A percentile compares a stretch with the other conserved stretches of the same genome.
Conservation (phyloP, 2,329 filamentous ascomycete genomes). For the Penicillium sclerotigenum region DNA sequence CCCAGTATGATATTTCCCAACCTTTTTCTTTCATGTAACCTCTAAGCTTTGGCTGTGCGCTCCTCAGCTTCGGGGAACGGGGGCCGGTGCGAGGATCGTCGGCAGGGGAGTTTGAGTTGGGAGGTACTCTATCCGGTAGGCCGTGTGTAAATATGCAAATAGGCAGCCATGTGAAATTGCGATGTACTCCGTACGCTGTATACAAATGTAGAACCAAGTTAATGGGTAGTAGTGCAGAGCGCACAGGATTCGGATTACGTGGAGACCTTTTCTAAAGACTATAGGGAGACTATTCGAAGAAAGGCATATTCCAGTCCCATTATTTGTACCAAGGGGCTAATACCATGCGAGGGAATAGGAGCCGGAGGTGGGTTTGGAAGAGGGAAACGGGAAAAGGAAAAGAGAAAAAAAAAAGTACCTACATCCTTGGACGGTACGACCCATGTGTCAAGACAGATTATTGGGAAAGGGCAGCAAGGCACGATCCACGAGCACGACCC, state of each 20-base stretch:
- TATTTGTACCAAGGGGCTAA: background rate
- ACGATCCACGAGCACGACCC: background rate
- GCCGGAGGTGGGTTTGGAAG: background rate
- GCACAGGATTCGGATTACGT: background rate
- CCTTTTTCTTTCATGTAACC: constrained; percentile 2
- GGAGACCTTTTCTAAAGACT: background rate
- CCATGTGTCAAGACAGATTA: constrained; percentile 3
- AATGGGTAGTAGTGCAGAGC: background rate
- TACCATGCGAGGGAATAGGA: background rate
- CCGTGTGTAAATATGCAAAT: background rate
- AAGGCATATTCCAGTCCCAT: background rate
- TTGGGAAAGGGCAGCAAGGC: constrained; percentile 12
- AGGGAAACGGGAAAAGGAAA: background rate
- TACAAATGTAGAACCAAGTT: background rate
- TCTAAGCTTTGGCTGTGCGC: constrained; percentile 1
- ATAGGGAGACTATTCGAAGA: background rate
- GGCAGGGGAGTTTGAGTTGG: background rate
- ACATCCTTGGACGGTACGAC: background rate
- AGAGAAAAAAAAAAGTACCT: background rate
- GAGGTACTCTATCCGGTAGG: background rate
- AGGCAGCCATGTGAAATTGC: background rate
- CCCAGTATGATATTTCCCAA: background rate
- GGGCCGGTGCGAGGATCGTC: constrained; percentile 4
- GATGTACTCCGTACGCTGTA: background rate
- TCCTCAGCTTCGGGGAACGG: constrained; percentile 7